phyloP scores from a whole-genome alignment of 1,139 yeast species.

The Debaryomyces robertsiae region DNA sequence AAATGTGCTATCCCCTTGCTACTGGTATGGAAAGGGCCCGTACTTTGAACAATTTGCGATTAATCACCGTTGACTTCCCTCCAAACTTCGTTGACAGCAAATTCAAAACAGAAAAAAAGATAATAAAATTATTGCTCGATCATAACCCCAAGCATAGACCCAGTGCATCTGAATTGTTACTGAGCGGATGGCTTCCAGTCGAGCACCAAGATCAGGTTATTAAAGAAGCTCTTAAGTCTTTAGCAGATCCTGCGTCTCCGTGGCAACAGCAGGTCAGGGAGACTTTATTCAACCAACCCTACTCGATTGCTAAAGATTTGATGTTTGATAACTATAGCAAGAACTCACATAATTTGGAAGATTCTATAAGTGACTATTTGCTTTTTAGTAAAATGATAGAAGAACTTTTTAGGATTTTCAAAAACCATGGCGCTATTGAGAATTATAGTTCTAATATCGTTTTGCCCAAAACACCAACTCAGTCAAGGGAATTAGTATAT shows the following conservation, averaged over 20 bases:
- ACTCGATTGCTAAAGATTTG: conserved; percentile 78
- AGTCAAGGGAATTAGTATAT: conserved; percentile 64
- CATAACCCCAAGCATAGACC: conserved; percentile 83
- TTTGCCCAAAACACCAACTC: conserved; percentile 81
- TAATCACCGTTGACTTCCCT: conserved; percentile 65
- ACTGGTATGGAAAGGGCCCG: conserved; percentile 93
- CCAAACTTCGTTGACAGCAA: conserved; percentile 55
- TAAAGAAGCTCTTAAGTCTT: conserved; percentile 80
- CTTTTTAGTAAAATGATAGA: conserved; percentile 54
- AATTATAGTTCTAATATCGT: conserved; percentile 54
- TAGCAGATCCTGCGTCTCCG: conserved; percentile 88
- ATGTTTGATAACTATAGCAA: conserved; percentile 61
- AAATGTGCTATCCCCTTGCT: conserved; percentile 79
- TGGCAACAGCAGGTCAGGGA: conserved; percentile 93
- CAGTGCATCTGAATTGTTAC: conserved; percentile 70
- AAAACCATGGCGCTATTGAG: conserved; percentile 84
- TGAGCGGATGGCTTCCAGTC: conserved; percentile 82
- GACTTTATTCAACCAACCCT: conserved; percentile 80
- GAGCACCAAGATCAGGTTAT: conserved; percentile 89
- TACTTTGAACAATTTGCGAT: conserved; percentile 64
- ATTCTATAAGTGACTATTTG: conserved; percentile 40
- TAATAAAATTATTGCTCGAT: conserved; percentile 65
- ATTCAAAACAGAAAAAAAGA: conserved; percentile 59
- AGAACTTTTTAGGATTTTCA: conserved; percentile 62
- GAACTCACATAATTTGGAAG: conserved; percentile 25